Evolutionary conservation across 768 basidiomycete species (phyloP).

Genomic region (Russula virescens): DNA sequence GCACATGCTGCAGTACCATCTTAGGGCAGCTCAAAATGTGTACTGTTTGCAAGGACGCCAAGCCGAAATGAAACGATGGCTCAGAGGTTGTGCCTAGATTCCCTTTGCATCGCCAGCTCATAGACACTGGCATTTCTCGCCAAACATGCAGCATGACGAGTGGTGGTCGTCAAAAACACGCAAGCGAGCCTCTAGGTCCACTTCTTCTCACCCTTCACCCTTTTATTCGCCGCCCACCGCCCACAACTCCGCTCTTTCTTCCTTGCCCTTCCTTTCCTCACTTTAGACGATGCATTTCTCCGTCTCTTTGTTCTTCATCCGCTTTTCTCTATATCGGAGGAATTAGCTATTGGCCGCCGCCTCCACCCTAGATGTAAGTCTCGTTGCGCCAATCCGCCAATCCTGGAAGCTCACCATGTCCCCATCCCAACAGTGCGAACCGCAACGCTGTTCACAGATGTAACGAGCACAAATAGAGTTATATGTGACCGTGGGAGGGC

Average conservation of each 20-base stretch:
- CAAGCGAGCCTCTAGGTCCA: too few relatives aligned
- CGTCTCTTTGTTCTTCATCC: not conserved
- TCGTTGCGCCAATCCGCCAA: too few relatives aligned
- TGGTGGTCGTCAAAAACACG: too few relatives aligned
- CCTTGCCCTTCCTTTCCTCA: not conserved
- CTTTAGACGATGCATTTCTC: not conserved
- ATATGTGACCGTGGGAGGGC: not conserved
- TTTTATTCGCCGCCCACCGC: not conserved
- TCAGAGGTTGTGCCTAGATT: too few relatives aligned
- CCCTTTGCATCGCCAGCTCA: too few relatives aligned
- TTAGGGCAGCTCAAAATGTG: too few relatives aligned
- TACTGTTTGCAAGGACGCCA: too few relatives aligned
- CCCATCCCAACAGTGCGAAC: not conserved
- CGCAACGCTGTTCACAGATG: not conserved
- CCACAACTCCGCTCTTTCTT: not conserved
- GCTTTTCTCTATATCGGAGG: not conserved
- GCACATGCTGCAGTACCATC: too few relatives aligned
- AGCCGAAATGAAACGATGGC: too few relatives aligned
- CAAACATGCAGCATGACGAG: too few relatives aligned
- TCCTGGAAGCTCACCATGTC: not conserved
- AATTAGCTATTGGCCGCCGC: not conserved
- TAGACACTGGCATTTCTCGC: too few relatives aligned
- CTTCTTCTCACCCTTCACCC: too few relatives aligned
- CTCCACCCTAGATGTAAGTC: not conserved
- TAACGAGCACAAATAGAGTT: not conserved